A percentile compares a stretch with the other conserved stretches of the same genome.
Evolutionary conservation across 345 rosid genomes (phyloP).

Genomic region (Syzygium aromaticum): DNA sequence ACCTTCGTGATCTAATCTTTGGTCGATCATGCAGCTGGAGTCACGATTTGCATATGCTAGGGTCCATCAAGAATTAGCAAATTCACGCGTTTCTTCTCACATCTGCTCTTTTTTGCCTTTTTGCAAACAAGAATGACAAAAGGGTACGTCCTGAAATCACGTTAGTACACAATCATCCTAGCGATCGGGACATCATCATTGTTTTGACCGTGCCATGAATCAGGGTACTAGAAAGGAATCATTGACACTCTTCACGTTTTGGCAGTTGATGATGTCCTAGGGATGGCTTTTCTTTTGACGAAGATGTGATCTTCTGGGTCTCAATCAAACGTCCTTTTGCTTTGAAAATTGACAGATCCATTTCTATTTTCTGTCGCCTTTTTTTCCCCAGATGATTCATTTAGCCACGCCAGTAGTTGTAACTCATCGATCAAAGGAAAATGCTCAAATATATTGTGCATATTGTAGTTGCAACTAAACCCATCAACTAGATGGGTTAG

Average conservation of each 20-base stretch:
- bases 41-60: not conserved
- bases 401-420: not conserved
- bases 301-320: not conserved
- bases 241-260: not conserved
- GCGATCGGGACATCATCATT: not conserved
- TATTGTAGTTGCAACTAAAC: too few relatives aligned
- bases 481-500: too few relatives aligned
- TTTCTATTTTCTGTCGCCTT: not conserved
- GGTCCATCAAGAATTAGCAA: not conserved
- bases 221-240: not conserved
- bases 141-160: not conserved
- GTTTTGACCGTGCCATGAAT: not conserved
- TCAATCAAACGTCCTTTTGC: not conserved
- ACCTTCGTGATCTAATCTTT: not conserved
- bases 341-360: not conserved
- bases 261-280: not conserved
- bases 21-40: not conserved
- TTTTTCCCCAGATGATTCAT: not conserved
- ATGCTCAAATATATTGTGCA: not conserved
- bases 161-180: not conserved
- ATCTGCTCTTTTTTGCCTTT: not conserved
- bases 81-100: not conserved
- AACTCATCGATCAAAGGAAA: not conserved
- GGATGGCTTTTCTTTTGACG: not conserved
- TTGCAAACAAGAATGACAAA: not conserved